Conservation (phyloP, 2,329 filamentous ascomycete genomes). For the Diaporthe eres region DNA sequence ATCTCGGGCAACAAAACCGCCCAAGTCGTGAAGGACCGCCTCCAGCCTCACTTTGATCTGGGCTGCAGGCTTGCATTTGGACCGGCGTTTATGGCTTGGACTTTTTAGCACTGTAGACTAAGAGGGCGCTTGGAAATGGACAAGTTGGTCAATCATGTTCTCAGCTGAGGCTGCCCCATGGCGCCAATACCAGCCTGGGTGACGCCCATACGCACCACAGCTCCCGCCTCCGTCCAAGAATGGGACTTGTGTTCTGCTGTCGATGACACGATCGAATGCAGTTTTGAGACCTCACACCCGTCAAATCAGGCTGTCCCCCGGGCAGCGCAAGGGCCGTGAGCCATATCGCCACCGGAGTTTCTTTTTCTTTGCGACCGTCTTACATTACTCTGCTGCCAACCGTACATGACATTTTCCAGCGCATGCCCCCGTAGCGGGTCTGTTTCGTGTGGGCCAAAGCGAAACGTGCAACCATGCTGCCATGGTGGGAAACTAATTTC, state of each 20-base stretch:
- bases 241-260: not conserved
- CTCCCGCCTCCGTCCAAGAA: not conserved
- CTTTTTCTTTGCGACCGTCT: not conserved
- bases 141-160: not conserved
- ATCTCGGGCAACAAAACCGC: not conserved
- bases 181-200: not conserved
- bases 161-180: not conserved
- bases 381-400: not conserved
- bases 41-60: not conserved
- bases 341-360: not conserved
- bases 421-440: too few relatives aligned
- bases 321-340: not conserved
- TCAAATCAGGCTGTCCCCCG: not conserved
- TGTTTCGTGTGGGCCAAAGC: not conserved
- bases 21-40: not conserved
- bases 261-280: too few relatives aligned
- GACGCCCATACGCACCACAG: not conserved
- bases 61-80: conserved; percentile 5
- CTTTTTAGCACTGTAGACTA: not conserved
- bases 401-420: not conserved
- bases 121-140: not conserved
- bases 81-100: not conserved
- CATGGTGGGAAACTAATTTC: too few relatives aligned
- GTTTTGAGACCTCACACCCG: not conserved
- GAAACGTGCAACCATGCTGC: too few relatives aligned